Evolutionary conservation across 805 yeast species (phyloP).

Genomic region (Saturnispora dispora): DNA sequence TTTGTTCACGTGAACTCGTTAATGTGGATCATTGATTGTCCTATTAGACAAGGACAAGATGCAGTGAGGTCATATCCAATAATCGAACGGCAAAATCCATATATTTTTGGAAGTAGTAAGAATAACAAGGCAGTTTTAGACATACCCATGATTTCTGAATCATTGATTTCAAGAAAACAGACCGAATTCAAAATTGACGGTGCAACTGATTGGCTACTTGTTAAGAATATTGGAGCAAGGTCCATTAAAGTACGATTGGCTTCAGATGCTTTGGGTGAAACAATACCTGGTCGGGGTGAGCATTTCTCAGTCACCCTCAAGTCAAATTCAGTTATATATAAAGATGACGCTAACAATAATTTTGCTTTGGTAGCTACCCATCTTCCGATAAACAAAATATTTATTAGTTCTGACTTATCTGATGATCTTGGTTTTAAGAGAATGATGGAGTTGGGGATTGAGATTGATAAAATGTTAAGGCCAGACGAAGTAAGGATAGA

Average conservation of each 20-base stretch:
- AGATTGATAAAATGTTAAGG: background rate
- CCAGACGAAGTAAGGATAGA: constrained; percentile 2
- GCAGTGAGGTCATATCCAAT: background rate
- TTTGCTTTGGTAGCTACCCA: background rate
- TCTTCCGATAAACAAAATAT: background rate
- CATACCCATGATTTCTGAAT: constrained; percentile 2
- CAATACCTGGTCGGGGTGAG: background rate
- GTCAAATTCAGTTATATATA: background rate
- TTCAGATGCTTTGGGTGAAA: background rate
- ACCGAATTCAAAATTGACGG: constrained; percentile 1
- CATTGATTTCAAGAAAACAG: constrained; percentile 3
- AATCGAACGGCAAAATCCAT: background rate
- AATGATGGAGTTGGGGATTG: background rate
- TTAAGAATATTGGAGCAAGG: constrained; percentile 1
- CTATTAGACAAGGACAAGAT: background rate
- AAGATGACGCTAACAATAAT: background rate
- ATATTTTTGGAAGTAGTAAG: constrained; percentile 4
- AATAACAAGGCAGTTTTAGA: background rate
- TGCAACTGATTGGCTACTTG: background rate
- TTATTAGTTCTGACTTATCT: background rate
- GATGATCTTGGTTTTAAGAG: background rate
- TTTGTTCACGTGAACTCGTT: background rate
- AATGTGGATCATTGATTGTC: constrained; percentile 8
- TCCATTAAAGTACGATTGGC: background rate
- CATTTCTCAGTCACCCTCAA: background rate